These are phyloP conservation scores for Samsoniella hepiali DNA, from an alignment of 2,329 filamentous ascomycete species.

Conservation along the genomic window DNA sequence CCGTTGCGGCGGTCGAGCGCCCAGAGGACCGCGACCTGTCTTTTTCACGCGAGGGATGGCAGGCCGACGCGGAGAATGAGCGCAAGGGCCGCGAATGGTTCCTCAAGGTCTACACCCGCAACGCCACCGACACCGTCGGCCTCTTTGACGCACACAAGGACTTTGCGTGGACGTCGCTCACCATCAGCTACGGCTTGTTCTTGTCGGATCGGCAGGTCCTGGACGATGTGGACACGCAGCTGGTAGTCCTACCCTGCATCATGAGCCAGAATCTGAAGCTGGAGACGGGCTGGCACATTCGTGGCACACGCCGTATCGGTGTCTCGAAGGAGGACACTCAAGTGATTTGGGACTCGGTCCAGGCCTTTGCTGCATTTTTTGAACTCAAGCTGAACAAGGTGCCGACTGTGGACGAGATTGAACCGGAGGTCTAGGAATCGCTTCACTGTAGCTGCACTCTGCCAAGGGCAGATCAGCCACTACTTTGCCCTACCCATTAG, in stretches of 20 bases:
- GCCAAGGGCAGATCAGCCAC: not conserved
- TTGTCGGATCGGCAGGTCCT: conserved; percentile 54
- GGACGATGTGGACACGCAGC: conserved; percentile 51
- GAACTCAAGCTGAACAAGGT: conserved; percentile 25
- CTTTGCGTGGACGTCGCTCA: conserved; percentile 47
- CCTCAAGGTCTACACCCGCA: conserved; percentile 52
- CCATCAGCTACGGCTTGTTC: conserved; percentile 58
- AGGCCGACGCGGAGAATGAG: conserved; percentile 53
- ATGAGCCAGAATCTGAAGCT: conserved; percentile 54
- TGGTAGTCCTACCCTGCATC: conserved; percentile 52
- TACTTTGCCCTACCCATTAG: not conserved
- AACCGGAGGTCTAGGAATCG: conserved; percentile 24
- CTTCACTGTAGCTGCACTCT: not conserved
- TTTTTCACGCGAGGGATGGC: conserved; percentile 54
- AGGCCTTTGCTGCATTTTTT: conserved; percentile 27
- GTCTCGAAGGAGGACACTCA: conserved; percentile 28
- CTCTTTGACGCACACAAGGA: conserved; percentile 38
- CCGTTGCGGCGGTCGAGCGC: conserved; percentile 49
- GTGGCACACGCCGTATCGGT: conserved; percentile 27
- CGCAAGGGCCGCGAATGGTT: conserved; percentile 54
- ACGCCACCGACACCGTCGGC: conserved; percentile 36
- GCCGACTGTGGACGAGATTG: conserved; percentile 30
- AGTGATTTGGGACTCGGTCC: conserved; percentile 27
- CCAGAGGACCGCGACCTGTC: conserved; percentile 56
- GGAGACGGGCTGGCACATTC: conserved; percentile 53